These are phyloP conservation scores for Sporopachydermia lactativora DNA, from an alignment of 805 yeast genomes.

Conservation along the genomic window DNA sequence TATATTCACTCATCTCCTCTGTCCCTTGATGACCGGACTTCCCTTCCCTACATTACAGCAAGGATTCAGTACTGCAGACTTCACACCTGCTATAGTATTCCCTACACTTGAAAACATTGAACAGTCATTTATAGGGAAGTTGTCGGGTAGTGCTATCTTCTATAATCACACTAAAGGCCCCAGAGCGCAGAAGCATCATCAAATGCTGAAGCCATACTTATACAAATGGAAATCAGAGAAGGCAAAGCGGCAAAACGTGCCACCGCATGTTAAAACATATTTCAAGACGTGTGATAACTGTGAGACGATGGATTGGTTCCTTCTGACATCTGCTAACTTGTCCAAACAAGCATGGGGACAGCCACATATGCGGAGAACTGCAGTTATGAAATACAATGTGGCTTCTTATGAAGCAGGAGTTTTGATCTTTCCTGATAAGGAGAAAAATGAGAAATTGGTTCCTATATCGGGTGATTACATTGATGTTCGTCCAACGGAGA, in stretches of 20 bases:
- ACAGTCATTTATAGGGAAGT: constrained; percentile 28
- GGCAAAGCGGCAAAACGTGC: constrained; percentile 21
- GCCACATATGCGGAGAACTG: constrained; percentile 13
- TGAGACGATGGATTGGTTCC: constrained; percentile 45
- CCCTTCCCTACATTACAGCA: constrained; percentile 17
- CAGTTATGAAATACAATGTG: constrained; percentile 14
- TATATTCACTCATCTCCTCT: constrained; percentile 10
- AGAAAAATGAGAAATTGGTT: constrained; percentile 16
- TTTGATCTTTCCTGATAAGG: constrained; percentile 23
- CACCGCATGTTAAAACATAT: constrained; percentile 62
- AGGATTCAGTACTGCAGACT: constrained; percentile 15
- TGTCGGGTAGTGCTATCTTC: constrained; percentile 37
- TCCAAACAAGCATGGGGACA: constrained; percentile 77
- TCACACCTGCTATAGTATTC: constrained; percentile 21
- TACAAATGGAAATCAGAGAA: constrained; percentile 27
- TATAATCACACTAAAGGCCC: constrained; percentile 21
- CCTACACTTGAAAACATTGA: constrained; percentile 30
- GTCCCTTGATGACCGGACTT: constrained; percentile 6
- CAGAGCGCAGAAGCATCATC: constrained; percentile 24
- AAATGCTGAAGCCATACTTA: constrained; percentile 27
- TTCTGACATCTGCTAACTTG: constrained; percentile 62
- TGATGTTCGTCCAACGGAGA: constrained; percentile 2
- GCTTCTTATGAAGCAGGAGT: constrained; percentile 44
- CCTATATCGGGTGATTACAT: constrained; percentile 32
- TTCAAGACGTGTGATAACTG: constrained; percentile 23